A percentile compares a stretch with the other conserved stretches of the same genome.
phyloP scores from a whole-genome alignment of 2,329 filamentous ascomycete genomes.

The Ophiostoma piceae region DNA sequence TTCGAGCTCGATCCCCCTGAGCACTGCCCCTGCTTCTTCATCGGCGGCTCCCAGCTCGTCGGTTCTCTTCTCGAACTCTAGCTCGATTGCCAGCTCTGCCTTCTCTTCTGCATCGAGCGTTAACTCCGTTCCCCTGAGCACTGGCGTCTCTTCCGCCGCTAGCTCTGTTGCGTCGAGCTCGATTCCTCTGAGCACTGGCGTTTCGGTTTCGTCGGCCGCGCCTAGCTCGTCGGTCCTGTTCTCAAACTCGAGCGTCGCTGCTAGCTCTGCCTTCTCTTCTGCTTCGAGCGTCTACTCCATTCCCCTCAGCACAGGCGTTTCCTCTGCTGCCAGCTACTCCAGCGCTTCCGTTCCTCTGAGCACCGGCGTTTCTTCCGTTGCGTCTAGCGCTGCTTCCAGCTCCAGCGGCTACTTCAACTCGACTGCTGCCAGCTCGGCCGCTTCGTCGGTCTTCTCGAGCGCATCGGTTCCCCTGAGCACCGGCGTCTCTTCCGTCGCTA shows the following conservation, averaged over 20 bases:
- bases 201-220: not conserved
- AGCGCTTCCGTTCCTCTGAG: too few species aligned
- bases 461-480: too few species aligned
- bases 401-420: too few species aligned
- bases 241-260: not conserved
- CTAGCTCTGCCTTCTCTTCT: not conserved
- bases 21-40: not conserved
- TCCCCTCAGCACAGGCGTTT: not conserved
- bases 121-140: constrained; percentile 7
- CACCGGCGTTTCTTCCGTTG: too few species aligned
- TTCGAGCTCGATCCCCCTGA: not conserved
- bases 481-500: too few species aligned
- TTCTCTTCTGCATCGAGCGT: not conserved
- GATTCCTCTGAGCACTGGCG: not conserved
- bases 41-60: not conserved
- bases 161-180: not conserved
- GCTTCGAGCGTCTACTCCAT: not conserved
- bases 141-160: not conserved
- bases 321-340: too few species aligned
- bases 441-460: too few species aligned
- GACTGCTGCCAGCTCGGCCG: too few species aligned
- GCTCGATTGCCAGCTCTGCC: not conserved
- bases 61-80: not conserved
- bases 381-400: too few species aligned
- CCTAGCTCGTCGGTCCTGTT: not conserved